Evolutionary conservation across 306 rosid genomes (phyloP), one percentile per base, ranked within the genome.

Genomic region (Prunus persica): DNA sequence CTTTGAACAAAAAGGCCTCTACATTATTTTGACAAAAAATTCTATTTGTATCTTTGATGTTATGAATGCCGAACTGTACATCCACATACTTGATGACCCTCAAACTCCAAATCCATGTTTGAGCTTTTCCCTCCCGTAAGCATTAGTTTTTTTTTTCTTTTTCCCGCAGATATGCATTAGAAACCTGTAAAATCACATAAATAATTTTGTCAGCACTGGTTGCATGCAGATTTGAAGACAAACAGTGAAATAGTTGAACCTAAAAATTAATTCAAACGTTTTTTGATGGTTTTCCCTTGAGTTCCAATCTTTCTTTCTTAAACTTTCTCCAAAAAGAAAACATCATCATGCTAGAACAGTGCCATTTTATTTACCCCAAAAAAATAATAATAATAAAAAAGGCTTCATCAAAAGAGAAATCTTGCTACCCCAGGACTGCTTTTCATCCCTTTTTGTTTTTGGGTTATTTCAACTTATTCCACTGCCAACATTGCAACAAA

Each of bases 161-260:
- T 30, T 5, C 0, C 6, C 6, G 3, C 27, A 70, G 5, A 30
- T 30, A 16, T 30, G 58, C 43, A 3, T 14, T 30, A 51, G 30
- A 10, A 52, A 71, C 75, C 75, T 52, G 75, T 32, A 71, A 69
- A 50, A 71, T 52, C 47, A 32, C 56, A 51, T 16, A 50, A 28
- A 4, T 30, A n/a, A 0, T 28, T 3, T 2, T 13, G 27, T 69
- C 61, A 50, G 61, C 18, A 45, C 13, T 45, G 11, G 50, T 64
- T 46, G 52, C 52, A 47, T 47, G 9, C 43, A 38, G 43, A 38
- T 38, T 38, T 38, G 43, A 38, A 38, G 43, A 38, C 43, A 7
- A 38, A 38, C 43, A 38, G 43, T 4, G 6, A 7, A 8, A 38
- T 7, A 1, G 43, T 38, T 38, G 7, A 7, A 38, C 9, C 43